These are phyloP conservation scores for Luffa acutangula DNA, from an alignment of 306 rosid species.

Conservation along the genomic window DNA sequence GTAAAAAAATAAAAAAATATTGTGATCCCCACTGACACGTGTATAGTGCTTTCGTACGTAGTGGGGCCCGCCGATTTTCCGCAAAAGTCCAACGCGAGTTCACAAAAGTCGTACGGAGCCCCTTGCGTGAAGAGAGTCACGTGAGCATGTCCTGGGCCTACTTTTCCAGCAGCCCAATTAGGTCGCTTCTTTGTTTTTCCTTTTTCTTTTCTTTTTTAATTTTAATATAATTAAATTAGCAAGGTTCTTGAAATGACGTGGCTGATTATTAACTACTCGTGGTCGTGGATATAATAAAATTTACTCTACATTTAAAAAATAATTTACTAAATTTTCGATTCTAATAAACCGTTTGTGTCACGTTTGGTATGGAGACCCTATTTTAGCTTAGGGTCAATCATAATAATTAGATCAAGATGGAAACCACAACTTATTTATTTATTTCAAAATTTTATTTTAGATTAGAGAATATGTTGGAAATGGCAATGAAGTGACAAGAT, in stretches of 20 bases:
- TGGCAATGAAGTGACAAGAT: too few relatives aligned
- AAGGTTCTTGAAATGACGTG: neutral
- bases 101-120: constrained; percentile 5
- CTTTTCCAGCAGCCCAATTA: neutral
- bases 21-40: constrained; percentile 2
- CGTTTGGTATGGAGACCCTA: neutral
- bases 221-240: neutral
- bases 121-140: constrained; percentile 2
- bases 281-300: neutral
- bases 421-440: too few relatives aligned
- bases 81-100: neutral
- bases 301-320: neutral
- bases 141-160: constrained; percentile 6
- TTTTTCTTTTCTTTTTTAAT: neutral
- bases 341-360: neutral
- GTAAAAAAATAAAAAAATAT: too few relatives aligned
- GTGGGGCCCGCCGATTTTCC: neutral
- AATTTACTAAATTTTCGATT: neutral
- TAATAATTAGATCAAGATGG: neutral
- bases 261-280: neutral
- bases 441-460: too few relatives aligned
- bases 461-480: too few relatives aligned
- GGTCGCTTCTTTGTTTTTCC: neutral
- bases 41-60: neutral
- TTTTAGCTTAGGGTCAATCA: neutral